These are phyloP conservation scores for Verticillium dahliae DNA, from an alignment of 2,329 filamentous ascomycete species.

Conservation along the genomic window DNA sequence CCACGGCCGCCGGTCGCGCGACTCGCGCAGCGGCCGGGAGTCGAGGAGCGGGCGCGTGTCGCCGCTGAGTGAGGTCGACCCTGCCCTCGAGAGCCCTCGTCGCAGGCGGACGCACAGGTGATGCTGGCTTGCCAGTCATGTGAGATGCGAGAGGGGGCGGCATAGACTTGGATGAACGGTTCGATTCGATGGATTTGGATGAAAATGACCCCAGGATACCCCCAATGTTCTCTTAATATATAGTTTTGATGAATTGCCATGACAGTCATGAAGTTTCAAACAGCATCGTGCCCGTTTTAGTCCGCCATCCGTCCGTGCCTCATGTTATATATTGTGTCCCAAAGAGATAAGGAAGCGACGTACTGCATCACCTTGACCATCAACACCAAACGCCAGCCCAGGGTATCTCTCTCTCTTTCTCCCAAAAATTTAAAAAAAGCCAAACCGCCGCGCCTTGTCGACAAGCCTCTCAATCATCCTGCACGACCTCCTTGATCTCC, in stretches of 20 bases:
- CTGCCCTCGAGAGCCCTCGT: not conserved
- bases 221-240: not conserved
- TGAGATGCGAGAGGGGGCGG: not conserved
- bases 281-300: too few species aligned
- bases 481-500: conserved; percentile 60
- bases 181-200: not conserved
- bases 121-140: not conserved
- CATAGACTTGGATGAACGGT: not conserved
- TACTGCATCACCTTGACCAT: not conserved
- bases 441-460: not conserved
- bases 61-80: not conserved
- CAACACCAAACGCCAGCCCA: not conserved
- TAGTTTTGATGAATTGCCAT: not conserved
- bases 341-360: not conserved
- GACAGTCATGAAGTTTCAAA: not conserved
- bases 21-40: not conserved
- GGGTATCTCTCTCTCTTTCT: conserved; percentile 5
- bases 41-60: not conserved
- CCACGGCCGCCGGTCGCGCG: not conserved
- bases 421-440: not conserved
- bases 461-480: conserved; percentile 43
- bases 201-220: not conserved
- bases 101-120: not conserved
- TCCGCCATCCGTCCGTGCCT: too few species aligned
- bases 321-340: too few species aligned